A percentile compares a stretch with the other conserved stretches of the same genome.
phyloP scores from a whole-genome alignment of 305 asterid genomes.

The Fraxinus nigra region DNA sequence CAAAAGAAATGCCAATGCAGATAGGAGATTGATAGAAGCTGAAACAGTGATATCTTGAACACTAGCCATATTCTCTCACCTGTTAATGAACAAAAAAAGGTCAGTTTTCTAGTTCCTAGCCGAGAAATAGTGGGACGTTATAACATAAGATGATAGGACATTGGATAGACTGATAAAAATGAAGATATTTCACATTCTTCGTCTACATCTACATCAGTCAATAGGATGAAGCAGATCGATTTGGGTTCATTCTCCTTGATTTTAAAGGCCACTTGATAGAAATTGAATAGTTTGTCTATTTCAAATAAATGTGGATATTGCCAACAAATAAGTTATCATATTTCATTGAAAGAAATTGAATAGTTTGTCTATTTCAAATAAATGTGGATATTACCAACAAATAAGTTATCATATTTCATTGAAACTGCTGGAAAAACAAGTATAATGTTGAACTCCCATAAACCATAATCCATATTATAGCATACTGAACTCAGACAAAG shows the following conservation, averaged over 20 bases:
- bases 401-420: neutral
- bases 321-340: conserved; percentile 10
- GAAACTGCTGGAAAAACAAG: conserved; percentile 1
- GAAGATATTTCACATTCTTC: neutral
- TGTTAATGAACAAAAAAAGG: conserved; percentile 15
- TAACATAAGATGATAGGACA: neutral
- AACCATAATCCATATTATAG: neutral
- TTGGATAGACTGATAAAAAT: neutral
- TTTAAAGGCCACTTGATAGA: neutral
- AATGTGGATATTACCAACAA: conserved; percentile 18
- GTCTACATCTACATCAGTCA: neutral
- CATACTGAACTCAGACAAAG: neutral
- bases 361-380: conserved; percentile 21
- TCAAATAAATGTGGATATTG: conserved; percentile 15
- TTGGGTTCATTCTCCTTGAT: neutral
- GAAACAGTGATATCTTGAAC: conserved; percentile 57
- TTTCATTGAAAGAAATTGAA: conserved; percentile 6
- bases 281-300: conserved; percentile 12
- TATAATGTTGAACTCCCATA: neutral
- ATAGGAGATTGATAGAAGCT: conserved; percentile 75
- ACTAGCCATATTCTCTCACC: conserved; percentile 68
- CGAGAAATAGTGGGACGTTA: neutral
- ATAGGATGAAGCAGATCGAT: neutral
- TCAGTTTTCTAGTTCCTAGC: neutral
- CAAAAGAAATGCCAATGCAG: conserved; percentile 83